Evolutionary conservation across 148 eudicot species (phyloP), one percentile per base, ranked within the genome.

Genomic region (Hydrangea macrophylla): DNA sequence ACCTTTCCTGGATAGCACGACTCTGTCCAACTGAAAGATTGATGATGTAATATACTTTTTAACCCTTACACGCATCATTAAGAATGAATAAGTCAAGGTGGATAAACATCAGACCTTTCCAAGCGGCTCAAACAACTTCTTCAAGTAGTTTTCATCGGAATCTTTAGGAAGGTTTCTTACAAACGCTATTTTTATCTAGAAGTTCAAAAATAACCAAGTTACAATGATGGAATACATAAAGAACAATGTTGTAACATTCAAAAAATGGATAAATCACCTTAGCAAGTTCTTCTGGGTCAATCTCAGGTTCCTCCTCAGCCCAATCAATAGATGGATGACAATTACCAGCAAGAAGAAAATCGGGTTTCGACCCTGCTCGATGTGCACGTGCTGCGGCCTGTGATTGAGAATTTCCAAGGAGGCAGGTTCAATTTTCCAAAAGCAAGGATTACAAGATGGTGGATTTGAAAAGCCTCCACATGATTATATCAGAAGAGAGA

Each of bases 381-480:
- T 64, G 62, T 67, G 95, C 90, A 65, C 90, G 82, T 73, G 86
- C 85, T 6, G 95, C 95, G 59, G 90, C 90, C 95, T 89, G 90
- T 86, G 72, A 80, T 83, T 75, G 71, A 74, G 79, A 80, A 75
- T 82, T 83, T 79, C 36, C 75, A 73, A 80, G 84, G 78, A 83
- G 76, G 76, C 22, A 17, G 71, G 72, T 75, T 82, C 75, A 78
- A 58, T 68, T 48, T 82, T 80, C 32, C 70, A 31, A 58, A 71
- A 39, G 58, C 40, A 67, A 31, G 68, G 76, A 75, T 48, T 9
- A 65, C 44, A 37, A 64, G 71, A 55, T 71, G 36, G 54, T 72
- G 22, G 75, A 80, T 57, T 28, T 73, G 79, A 76, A 69, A 70
- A 48, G 56, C 53, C 62, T 71, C 58, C 24, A 65, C n/a, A 64